Base-by-base conservation (phyloP, 192 early-diverging fungal species). In the Mortierella hygrophila region DNA sequence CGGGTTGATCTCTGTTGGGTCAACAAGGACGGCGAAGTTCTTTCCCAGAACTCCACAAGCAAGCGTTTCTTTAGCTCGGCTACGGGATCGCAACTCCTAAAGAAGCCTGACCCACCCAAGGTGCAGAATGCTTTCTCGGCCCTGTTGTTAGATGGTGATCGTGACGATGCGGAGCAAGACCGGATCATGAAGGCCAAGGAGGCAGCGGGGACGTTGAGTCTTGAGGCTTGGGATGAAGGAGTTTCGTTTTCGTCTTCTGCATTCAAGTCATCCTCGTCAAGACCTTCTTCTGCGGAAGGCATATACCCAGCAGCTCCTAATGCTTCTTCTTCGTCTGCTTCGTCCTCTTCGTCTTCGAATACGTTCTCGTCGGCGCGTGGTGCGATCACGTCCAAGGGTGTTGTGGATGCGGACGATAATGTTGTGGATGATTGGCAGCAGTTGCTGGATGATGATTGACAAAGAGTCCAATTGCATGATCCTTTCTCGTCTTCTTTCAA, bases 1-100 rank as follows among this genome's bases (percentile, higher is more conserved):
- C 78, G 75, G 9, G 88, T 89, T 1, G 88, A 89, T 46, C 81
- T 89, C 16, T 92, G 91, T 74, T 92, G 91, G 91, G 82, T 92
- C 4, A 91, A 92, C 65, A 72, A 82, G 15, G 81, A 90, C n/a
- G 89, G 78, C n/a, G 82, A 90, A 42, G 77, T 92, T 0, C 77
- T 81, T 6, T 86, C 89, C 74, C 82, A 80, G 1, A 87, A 68
- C 35, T 71, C 35, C 23, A 37, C 38, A 35, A 20, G 49, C 13
- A 78, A 78, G 40, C 68, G 77, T 18, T 78, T 78, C 52, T 78
- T 78, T 18, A 78, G 18, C 77, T 21, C 68, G 8, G 26, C 35
- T 13, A 54, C 37, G 1, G 46, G 52, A 1, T 41, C 44, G 5
- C 37, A 71, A 1, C n/a, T 71, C 44, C 23, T 71, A 23, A 47